These are phyloP conservation scores for Nakataea oryzae DNA, from an alignment of 2,329 filamentous ascomycete species.

Conservation along the genomic window DNA sequence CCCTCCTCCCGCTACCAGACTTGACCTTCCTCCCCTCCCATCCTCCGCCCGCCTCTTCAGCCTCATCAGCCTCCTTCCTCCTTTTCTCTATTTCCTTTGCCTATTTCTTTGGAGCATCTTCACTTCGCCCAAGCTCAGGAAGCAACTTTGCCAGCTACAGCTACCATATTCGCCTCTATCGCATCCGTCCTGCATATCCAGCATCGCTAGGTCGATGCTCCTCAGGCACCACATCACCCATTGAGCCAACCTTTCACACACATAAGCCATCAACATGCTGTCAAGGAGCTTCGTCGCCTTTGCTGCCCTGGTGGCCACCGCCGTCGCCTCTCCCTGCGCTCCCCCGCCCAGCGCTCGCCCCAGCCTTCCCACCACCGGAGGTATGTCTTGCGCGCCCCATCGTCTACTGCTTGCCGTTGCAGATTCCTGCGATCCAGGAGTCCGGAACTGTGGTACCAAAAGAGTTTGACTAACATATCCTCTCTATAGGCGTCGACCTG, in stretches of 20 bases:
- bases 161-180: not conserved
- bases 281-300: slow-evolving; percentile 4
- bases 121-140: slow-evolving; percentile 1
- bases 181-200: too few relatives aligned
- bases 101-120: not conserved
- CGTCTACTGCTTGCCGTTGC: not conserved
- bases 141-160: not conserved
- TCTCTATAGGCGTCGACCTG: slow-evolving; percentile 29
- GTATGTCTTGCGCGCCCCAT: slow-evolving; percentile 14
- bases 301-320: slow-evolving; percentile 8
- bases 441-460: not conserved
- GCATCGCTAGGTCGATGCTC: not conserved
- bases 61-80: not conserved
- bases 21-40: not conserved
- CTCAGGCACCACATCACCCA: not conserved
- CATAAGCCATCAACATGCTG: slow-evolving; percentile 4
- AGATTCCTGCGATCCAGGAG: not conserved
- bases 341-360: slow-evolving; percentile 6
- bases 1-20: not conserved
- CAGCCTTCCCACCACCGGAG: slow-evolving; percentile 27
- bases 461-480: not conserved
- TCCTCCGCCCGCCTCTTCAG: not conserved
- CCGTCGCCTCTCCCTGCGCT: slow-evolving; percentile 9
- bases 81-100: not conserved
- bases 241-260: not conserved